Evolutionary conservation across 2,329 filamentous ascomycete species (phyloP).

Genomic region (Exutisphaerella laricina): DNA sequence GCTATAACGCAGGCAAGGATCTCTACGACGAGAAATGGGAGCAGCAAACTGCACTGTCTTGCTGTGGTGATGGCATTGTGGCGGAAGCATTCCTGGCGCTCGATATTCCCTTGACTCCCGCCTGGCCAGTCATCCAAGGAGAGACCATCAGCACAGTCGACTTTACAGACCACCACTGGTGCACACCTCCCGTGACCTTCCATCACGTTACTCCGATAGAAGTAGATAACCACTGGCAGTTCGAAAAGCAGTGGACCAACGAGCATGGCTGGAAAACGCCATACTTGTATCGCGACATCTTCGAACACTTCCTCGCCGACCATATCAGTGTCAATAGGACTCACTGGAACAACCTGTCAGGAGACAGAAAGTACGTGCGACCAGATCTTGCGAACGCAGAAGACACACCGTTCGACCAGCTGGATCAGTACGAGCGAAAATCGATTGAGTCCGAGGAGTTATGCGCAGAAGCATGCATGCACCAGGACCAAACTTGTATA

Average conservation of each 20-base stretch:
- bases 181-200: conserved; percentile 37
- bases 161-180: conserved; percentile 42
- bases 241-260: conserved; percentile 29
- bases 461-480: conserved; percentile 29
- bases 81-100: conserved; percentile 46
- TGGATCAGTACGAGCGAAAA: conserved; percentile 25
- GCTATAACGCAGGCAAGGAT: conserved; percentile 37
- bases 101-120: conserved; percentile 40
- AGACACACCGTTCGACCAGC: conserved; percentile 19
- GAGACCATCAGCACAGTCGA: conserved; percentile 40
- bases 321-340: conserved; percentile 30
- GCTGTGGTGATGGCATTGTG: conserved; percentile 52
- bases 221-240: conserved; percentile 31
- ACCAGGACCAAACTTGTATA: conserved; percentile 26
- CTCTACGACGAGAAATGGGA: conserved; percentile 38
- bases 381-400: conserved; percentile 16
- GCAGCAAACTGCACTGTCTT: conserved; percentile 42
- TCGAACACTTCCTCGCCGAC: conserved; percentile 29
- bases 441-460: conserved; percentile 24
- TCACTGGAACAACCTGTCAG: conserved; percentile 32
- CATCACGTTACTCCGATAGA: conserved; percentile 32
- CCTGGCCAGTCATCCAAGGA: conserved; percentile 43
- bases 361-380: conserved; percentile 26
- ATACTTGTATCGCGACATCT: conserved; percentile 32
- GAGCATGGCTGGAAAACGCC: conserved; percentile 30